phyloP scores from a whole-genome alignment of 345 rosid species.

The Microcos paniculata region DNA sequence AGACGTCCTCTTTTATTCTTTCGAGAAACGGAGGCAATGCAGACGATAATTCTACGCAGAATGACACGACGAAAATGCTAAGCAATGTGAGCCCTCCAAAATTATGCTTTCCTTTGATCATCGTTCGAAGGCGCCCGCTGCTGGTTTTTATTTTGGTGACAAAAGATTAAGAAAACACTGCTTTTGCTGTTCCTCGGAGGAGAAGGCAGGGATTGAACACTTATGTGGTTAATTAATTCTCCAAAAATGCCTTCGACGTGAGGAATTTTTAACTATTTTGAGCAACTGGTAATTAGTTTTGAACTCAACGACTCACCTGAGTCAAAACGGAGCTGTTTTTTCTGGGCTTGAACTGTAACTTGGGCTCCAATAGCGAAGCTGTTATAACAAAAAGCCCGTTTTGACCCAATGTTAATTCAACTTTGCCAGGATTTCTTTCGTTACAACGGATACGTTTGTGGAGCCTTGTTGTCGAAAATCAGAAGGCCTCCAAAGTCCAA shows the following conservation, averaged over 20 bases:
- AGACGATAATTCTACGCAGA: background rate
- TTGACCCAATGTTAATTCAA: no score
- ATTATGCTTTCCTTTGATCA: background rate
- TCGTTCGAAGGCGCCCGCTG: background rate
- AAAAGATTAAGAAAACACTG: background rate
- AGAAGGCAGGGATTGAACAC: background rate
- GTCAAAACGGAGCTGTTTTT: no score
- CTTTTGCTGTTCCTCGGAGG: background rate
- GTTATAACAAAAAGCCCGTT: background rate
- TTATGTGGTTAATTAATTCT: background rate
- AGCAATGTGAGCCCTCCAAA: background rate
- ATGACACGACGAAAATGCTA: background rate
- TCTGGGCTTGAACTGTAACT: background rate
- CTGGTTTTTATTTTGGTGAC: background rate
- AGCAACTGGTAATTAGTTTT: no score
- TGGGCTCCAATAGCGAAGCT: background rate
- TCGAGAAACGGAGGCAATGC: background rate
- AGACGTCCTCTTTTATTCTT: background rate
- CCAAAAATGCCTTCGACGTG: no score
- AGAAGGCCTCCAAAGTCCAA: no score
- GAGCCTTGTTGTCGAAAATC: no score
- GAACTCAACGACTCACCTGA: no score
- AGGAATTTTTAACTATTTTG: no score
- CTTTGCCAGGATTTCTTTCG: no score
- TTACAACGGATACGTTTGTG: no score